Evolutionary conservation across 768 basidiomycete species (phyloP), one percentile per base, ranked within the genome.

Genomic region (Boletus coccyginus): DNA sequence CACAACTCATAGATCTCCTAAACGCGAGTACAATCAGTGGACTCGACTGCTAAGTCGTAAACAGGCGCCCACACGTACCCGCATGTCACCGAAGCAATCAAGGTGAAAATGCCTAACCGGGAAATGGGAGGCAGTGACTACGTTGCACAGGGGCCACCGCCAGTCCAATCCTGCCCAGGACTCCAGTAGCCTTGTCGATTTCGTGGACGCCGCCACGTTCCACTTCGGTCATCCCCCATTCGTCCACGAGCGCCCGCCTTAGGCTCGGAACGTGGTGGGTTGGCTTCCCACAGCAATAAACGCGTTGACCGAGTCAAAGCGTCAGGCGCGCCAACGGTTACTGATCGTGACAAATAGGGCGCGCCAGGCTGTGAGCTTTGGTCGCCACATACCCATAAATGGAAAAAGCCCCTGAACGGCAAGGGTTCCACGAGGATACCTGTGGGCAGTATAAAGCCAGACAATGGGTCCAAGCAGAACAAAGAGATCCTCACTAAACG

Each of bases 321-420:
- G 58, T 42, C 39, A 21, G 46, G 38, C 16, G 47, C n/a, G 27
- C 16, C 41, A 27, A 33, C 46, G 40, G 8, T n/a, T 41, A 16
- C 46, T 52, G 56, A 55, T 56, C 29, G 19, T 10, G 27, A 41
- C 10, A 17, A 40, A 40, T 13, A 39, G 24, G 55, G 56, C 42
- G 53, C 46, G 38, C 19, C 29, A 33, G 36, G 60, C 66, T 65
- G 61, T 67, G 57, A 29, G 27, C 50, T 50, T 57, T 19, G 29
- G 19, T 56, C 58, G 49, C 59, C 58, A 66, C 53, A 24, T 53
- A 12, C 14, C 59, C 60, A 50, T 43, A 73, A 64, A 62, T 58
- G 55, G 67, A 43, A 63, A 58, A 45, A 3, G 27, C 67, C 65
- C 66, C 66, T 67, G 66, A 59, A 14, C 35, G n/a, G 42, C 53